Base-by-base conservation (phyloP, 148 eudicot species). In the Rhododendron ferrugineum region DNA sequence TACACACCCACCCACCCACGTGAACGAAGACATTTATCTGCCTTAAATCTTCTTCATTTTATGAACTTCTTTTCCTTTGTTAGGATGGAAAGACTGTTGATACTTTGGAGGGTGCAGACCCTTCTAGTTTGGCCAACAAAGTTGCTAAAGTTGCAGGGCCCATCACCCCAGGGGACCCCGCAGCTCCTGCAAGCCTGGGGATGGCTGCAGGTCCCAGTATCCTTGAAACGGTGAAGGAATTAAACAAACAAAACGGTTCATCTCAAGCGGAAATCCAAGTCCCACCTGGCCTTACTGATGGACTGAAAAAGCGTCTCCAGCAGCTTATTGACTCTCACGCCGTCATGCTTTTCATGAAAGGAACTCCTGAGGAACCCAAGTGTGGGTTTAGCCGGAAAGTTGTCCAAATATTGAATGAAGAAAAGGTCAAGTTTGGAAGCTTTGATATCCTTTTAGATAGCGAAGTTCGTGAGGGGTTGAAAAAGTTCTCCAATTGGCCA, bases 331-430 rank as follows among this genome's bases (percentile, higher is more conserved):
- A 81, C 74, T 93, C 98, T 86, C 94, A 94, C 9, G 88, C 95
- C 5, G 85, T 97, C 72, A 94, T 97, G 95, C 97, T 97, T 78
- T 97, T 97, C 92, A 97, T 97, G 97, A 97, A 97, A 93, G 99
- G 99, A 58, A 92, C 32, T 87, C 94, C 99, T 18, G 91, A 93
- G 88, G 93, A 91, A 30, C 98, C 99, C 10, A 83, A 92, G 83
- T 97, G 99, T 86, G 98, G 98, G 75, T 97, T 97, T 84, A 97
- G 98, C 88, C 90, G 90, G 84, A 93, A 95, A 88, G 92, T 94
- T 13, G 92, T 97, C 62, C 95, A 92, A 40, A 95, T 97, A 78
- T 89, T 97, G 90, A 92, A 91, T 85, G 89, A 94, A 88, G 96
- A 92, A 73, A 93, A 95, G 64, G 93, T 95, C 36, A 82, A 90